Evolutionary conservation across 257 asterid species (phyloP).

Genomic region (Solanum sejunctum): DNA sequence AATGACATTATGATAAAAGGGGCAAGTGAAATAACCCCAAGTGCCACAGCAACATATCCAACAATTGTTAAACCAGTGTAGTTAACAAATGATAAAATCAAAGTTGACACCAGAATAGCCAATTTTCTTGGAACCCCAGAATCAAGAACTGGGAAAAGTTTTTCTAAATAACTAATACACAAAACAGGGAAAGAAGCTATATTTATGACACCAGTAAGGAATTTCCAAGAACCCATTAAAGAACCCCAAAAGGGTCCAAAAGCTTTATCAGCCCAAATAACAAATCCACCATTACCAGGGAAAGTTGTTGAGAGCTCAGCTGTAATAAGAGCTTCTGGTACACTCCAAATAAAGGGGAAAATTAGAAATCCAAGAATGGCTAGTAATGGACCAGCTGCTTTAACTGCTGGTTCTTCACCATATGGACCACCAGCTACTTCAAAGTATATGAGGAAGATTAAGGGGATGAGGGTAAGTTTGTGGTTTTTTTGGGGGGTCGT

Average conservation of each 20-base stretch:
- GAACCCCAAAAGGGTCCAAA: conserved; percentile 83
- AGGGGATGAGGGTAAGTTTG: conserved; percentile 69
- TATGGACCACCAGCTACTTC: conserved; percentile 92
- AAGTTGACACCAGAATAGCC: conserved; percentile 36
- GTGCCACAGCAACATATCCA: conserved; percentile 44
- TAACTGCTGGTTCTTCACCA: conserved; percentile 82
- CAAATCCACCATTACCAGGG: conserved; percentile 89
- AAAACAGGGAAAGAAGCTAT: conserved; percentile 70
- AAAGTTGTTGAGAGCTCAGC: conserved; percentile 79
- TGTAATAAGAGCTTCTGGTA: conserved; percentile 78
- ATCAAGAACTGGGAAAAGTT: conserved; percentile 42
- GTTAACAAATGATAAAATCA: conserved; percentile 28
- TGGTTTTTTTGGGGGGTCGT: conserved; percentile 6
- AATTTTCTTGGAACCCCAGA: conserved; percentile 28
- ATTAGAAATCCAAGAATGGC: conserved; percentile 76
- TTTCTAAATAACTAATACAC: conserved; percentile 39
- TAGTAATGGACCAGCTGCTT: conserved; percentile 70
- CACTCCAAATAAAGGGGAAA: conserved; percentile 81
- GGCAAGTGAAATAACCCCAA: conserved; percentile 49
- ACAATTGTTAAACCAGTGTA: conserved; percentile 57
- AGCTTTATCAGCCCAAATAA: conserved; percentile 80
- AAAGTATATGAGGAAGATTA: conserved; percentile 72
- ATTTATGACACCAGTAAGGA: conserved; percentile 66
- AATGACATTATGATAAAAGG: conserved; percentile 52
- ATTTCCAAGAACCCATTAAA: conserved; percentile 67